Evolutionary conservation across 1,284 basidiomycete genomes (phyloP), one percentile per base, ranked within the genome.

Genomic region (Porodaedalea pini): DNA sequence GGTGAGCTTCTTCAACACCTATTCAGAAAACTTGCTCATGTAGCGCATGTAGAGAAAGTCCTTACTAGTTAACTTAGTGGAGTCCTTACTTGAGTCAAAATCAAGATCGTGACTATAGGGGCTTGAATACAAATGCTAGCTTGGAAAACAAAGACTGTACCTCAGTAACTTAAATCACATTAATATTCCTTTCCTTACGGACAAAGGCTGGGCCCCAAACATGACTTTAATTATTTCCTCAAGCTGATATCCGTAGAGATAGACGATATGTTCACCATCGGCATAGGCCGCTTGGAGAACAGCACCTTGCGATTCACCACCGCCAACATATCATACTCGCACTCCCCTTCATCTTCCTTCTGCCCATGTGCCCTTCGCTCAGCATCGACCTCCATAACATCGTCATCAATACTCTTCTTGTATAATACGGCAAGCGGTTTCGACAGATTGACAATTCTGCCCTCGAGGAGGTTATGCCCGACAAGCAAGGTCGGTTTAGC

Each of bases 401-500:
- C n/a, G 27, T 21, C 37, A 11, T 29, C 29, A n/a, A 51, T 37
- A 5, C 43, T 48, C 23, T 54, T 55, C 43, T 60, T 58, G 19
- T 57, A 40, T 13, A 91, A 72, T 48, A 94, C 80, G 0, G 86
- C 92, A 44, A 91, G 78, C 0, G 92, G 91, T 67, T 90, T 92
- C 0, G 85, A 71, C 8, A 97, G 77, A 41, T 75, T 79, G 36
- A 85, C 79, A 56, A 96, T 78, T 67, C 90, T 92, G 48, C 94
- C 94, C 68, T 97, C 94, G 0, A 97, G 81, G 15, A 93, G 75
- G 67, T 97, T 91, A 70, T 95, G 87, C 5, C 93, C 93, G 57
- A 97, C 88, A 60, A 81, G 74, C 3, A 97, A 76, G 0, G 86
- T 91, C 0, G 91, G 85, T 65, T 88, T 89, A 62, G 84, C 85